These are phyloP conservation scores for Zygnema circumcarinatum DNA, from an alignment of 139 green algal genomes.

Conservation along the genomic window DNA sequence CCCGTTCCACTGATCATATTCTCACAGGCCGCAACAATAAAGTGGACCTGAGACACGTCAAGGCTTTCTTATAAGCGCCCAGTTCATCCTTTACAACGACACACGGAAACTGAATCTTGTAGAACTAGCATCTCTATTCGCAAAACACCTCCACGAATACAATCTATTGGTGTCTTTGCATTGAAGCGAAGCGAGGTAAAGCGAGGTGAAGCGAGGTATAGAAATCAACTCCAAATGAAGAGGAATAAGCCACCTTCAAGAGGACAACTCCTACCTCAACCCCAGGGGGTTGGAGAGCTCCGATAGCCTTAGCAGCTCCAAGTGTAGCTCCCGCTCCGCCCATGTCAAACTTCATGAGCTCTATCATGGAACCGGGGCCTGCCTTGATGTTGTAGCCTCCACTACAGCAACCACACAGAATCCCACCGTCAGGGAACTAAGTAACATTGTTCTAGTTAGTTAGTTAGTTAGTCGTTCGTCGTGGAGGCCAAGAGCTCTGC, in stretches of 20 bases:
- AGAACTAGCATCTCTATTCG: too few relatives aligned
- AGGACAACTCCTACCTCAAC: constrained; percentile 47
- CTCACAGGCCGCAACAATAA: constrained; percentile 94
- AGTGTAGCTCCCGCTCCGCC: constrained; percentile 68
- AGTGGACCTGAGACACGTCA: constrained; percentile 78
- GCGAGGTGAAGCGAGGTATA: background rate
- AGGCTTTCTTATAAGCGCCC: constrained; percentile 1
- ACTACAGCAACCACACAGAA: constrained; percentile 62
- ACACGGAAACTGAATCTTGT: too few relatives aligned
- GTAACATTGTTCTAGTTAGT: background rate
- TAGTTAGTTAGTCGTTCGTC: background rate
- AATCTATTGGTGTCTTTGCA: too few relatives aligned
- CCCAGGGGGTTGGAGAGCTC: constrained; percentile 65
- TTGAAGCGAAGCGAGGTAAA: background rate
- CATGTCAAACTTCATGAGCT: constrained; percentile 93
- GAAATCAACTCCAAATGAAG: background rate
- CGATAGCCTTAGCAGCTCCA: constrained; percentile 68
- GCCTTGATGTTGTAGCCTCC: constrained; percentile 99
- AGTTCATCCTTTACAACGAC: background rate
- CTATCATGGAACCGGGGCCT: constrained; percentile 87
- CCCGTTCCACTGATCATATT: constrained; percentile 94
- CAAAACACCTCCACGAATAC: too few relatives aligned
- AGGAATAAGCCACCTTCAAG: background rate
- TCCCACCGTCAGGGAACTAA: constrained; percentile 67
- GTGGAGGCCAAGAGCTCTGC: background rate